Percentiles rank a stretch among this genome's conserved stretches.
These are phyloP conservation scores for Pyronema omphalodes DNA, from an alignment of 495 filamentous ascomycete species.

Conservation along the genomic window DNA sequence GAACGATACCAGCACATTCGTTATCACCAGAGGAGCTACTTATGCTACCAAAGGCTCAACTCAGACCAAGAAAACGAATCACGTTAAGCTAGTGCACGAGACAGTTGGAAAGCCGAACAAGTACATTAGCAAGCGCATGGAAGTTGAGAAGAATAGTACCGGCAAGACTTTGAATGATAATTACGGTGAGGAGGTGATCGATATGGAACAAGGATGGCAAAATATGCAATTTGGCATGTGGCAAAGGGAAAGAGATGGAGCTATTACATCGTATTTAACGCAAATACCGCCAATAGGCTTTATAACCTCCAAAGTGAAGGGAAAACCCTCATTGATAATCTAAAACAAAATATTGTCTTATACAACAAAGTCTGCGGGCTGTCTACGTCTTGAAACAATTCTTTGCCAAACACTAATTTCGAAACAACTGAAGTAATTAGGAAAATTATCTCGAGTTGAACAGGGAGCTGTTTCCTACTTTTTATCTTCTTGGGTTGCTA, in stretches of 20 bases:
- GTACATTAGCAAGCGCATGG: slow-evolving; percentile 75
- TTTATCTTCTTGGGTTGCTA: no score
- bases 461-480: no score
- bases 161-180: slow-evolving; percentile 35
- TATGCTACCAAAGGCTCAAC: slow-evolving; percentile 26
- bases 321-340: background rate
- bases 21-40: slow-evolving; percentile 26
- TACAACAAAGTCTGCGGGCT: background rate
- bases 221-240: background rate
- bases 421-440: no score
- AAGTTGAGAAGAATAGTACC: slow-evolving; percentile 49
- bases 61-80: slow-evolving; percentile 40
- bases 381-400: background rate
- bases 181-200: slow-evolving; percentile 76
- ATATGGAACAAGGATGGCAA: slow-evolving; percentile 44
- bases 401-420: no score
- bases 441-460: no score
- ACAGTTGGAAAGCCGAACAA: slow-evolving; percentile 45
- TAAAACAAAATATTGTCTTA: background rate
- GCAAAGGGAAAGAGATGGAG: background rate
- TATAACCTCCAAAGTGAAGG: background rate
- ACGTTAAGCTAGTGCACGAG: slow-evolving; percentile 47
- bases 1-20: slow-evolving; percentile 27
- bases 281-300: background rate
- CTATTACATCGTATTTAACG: background rate